These are phyloP conservation scores for Aureobasidium zeae DNA, from an alignment of 2,329 filamentous ascomycete species.

Conservation along the genomic window DNA sequence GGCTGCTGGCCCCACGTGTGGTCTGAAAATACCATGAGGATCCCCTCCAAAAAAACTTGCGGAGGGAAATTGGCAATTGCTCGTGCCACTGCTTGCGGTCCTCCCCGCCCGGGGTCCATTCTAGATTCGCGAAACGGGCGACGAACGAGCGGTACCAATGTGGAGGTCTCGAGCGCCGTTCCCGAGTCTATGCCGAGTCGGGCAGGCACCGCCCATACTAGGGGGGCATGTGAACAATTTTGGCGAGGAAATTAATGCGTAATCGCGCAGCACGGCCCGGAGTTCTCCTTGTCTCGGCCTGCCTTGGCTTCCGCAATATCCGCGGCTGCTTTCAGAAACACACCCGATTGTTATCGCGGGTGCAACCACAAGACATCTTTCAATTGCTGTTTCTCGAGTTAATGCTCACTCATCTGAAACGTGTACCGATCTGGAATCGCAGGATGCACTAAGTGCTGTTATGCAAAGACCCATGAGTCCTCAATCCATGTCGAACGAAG, in stretches of 20 bases:
- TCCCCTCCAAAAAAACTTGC: not conserved
- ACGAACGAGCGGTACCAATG: constrained; percentile 1
- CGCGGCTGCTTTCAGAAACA: too few relatives aligned
- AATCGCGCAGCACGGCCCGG: too few relatives aligned
- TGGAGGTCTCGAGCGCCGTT: constrained; percentile 1
- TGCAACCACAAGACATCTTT: not conserved
- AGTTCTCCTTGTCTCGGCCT: too few relatives aligned
- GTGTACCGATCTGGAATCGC: too few relatives aligned
- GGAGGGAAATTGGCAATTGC: not conserved
- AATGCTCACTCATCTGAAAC: too few relatives aligned
- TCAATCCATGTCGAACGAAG: too few relatives aligned
- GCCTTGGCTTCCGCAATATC: too few relatives aligned
- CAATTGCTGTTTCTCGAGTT: not conserved
- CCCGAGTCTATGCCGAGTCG: constrained; percentile 11
- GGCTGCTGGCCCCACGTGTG: not conserved
- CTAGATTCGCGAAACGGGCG: constrained; percentile 7
- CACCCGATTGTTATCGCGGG: too few relatives aligned
- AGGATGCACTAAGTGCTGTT: too few relatives aligned
- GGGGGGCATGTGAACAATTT: constrained; percentile 11
- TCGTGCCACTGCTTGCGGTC: not conserved
- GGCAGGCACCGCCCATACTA: not conserved
- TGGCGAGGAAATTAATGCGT: constrained; percentile 2
- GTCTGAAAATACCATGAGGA: not conserved
- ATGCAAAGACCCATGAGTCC: too few relatives aligned
- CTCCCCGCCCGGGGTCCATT: constrained; percentile 3